A percentile compares a stretch with the other conserved stretches of the same genome.
Evolutionary conservation across 2,329 filamentous ascomycete genomes (phyloP).

Genomic region (Cladophialophora yegresii): DNA sequence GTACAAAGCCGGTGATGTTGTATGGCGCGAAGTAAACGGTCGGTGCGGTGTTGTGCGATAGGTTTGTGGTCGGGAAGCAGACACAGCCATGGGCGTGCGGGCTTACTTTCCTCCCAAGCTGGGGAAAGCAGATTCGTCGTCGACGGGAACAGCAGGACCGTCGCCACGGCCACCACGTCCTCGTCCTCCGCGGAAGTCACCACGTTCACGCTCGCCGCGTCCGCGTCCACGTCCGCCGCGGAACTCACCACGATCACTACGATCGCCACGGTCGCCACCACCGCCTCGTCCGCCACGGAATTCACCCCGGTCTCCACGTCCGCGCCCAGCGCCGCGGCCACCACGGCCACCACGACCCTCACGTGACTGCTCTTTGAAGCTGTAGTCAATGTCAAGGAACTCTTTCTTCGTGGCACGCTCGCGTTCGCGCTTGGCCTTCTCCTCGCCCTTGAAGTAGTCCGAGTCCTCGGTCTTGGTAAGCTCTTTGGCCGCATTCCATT

Average conservation of each 20-base stretch:
- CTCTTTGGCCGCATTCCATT: constrained; percentile 47
- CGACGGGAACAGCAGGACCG: constrained; percentile 31
- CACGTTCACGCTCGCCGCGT: constrained; percentile 49
- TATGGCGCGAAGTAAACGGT: constrained; percentile 19
- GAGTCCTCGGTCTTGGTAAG: constrained; percentile 60
- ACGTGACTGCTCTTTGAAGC: constrained; percentile 70
- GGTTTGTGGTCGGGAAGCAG: not conserved
- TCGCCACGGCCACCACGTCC: constrained; percentile 32
- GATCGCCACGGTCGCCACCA: constrained; percentile 33
- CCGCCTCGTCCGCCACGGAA: constrained; percentile 44
- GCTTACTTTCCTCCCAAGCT: constrained; percentile 37
- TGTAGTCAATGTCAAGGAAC: constrained; percentile 82
- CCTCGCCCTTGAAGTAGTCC: constrained; percentile 74
- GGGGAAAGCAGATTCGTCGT: constrained; percentile 37
- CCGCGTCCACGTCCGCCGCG: constrained; percentile 49
- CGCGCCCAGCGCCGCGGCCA: constrained; percentile 51
- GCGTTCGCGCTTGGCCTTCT: constrained; percentile 80
- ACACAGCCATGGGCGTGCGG: not conserved
- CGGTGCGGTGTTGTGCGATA: constrained; percentile 8
- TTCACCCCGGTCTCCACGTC: constrained; percentile 42
- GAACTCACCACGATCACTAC: constrained; percentile 40
- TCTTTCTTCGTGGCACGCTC: constrained; percentile 85
- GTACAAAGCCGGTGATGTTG: constrained; percentile 27
- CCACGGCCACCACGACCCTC: constrained; percentile 50
- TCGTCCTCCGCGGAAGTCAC: constrained; percentile 39